Conservation (phyloP, 768 basidiomycete species). For the Lactifluus echinatus region DNA sequence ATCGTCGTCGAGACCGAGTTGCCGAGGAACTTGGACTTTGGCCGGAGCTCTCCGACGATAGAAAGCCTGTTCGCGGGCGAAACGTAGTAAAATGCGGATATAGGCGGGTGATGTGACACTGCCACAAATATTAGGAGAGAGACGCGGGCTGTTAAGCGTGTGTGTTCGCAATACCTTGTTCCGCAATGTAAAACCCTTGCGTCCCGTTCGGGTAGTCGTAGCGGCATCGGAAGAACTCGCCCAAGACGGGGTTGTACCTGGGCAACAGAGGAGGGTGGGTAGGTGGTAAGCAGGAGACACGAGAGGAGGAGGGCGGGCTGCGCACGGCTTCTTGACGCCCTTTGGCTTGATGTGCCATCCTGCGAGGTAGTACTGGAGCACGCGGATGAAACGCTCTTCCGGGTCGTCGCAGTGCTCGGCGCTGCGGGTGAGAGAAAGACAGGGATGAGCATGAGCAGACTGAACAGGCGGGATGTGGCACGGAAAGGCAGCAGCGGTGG, state of each 20-base stretch:
- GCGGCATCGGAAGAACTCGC: slow-evolving; percentile 95
- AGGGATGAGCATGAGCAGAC: not conserved
- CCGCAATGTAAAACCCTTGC: slow-evolving; percentile 93
- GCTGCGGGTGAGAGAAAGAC: slow-evolving; percentile 32
- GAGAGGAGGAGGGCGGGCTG: slow-evolving; percentile 28
- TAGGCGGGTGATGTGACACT: slow-evolving; percentile 94
- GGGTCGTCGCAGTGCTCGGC: slow-evolving; percentile 73
- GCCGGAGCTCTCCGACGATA: slow-evolving; percentile 88
- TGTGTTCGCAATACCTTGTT: slow-evolving; percentile 91
- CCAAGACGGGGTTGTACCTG: slow-evolving; percentile 94
- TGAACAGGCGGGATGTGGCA: not conserved
- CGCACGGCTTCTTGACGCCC: slow-evolving; percentile 96
- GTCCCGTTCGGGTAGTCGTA: slow-evolving; percentile 89
- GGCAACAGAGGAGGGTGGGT: not conserved
- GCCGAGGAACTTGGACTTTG: slow-evolving; percentile 93
- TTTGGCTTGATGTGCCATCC: slow-evolving; percentile 99
- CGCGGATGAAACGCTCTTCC: slow-evolving; percentile 85
- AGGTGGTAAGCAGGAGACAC: slow-evolving; percentile 5
- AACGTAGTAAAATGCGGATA: slow-evolving; percentile 93
- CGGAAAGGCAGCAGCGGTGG: not conserved
- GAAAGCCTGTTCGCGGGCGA: slow-evolving; percentile 82
- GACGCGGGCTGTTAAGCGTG: no score
- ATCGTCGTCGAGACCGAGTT: slow-evolving; percentile 94
- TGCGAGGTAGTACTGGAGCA: slow-evolving; percentile 92
- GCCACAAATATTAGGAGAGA: slow-evolving; percentile 4